Evolutionary conservation across 2,329 filamentous ascomycete genomes (phyloP), one percentile per base, ranked within the genome.

Genomic region (Pseudogymnoascus sp.): DNA sequence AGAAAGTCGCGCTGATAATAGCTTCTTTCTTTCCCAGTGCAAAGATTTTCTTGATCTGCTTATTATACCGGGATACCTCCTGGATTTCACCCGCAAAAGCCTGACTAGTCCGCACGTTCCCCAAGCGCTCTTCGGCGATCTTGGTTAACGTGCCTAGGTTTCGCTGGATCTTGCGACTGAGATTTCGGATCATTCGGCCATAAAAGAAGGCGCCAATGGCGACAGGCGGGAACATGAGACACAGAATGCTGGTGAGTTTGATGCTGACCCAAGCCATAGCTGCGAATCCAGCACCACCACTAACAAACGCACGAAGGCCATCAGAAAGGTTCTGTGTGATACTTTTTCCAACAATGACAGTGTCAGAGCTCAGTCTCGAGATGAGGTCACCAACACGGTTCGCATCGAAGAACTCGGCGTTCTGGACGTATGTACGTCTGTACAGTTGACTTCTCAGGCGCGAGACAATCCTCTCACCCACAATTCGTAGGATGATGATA

Each of bases 301-400:
- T 96, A 66, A 99, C 93, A 34, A 95, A 78, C 14, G 95, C 89
- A 65, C 95, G 85, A 61, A 99, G 82, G n/a, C 95, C 95, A 76
- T 99, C 95, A 5, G 93, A 97, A 60, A 99, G 79, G 73, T 99
- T 99, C 73, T 97, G 93, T 0, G 95, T 99, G 68, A 99, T 96
- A 71, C 92, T 96, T 78, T 99, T 99, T 73, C 93, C 95, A 62
- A 99, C 95, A 72, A 99, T 96, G 72, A 97, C 91, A 0, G 95
- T 97, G 75, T 99, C 96, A 1, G 93, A 96, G 71, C 93, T 93
- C 53, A 99, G 85, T 38, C 96, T 89, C 38, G 93, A 97, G 72
- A 99, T 97, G 69, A 99, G 79, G 74, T 99, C 95, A 74, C 95
- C 95, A 25, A 97, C 93, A 25, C 95, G 85, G 77, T 99, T 99